These are phyloP conservation scores for Picochlorum sp. DNA, from an alignment of 139 green algal species.

Conservation along the genomic window DNA sequence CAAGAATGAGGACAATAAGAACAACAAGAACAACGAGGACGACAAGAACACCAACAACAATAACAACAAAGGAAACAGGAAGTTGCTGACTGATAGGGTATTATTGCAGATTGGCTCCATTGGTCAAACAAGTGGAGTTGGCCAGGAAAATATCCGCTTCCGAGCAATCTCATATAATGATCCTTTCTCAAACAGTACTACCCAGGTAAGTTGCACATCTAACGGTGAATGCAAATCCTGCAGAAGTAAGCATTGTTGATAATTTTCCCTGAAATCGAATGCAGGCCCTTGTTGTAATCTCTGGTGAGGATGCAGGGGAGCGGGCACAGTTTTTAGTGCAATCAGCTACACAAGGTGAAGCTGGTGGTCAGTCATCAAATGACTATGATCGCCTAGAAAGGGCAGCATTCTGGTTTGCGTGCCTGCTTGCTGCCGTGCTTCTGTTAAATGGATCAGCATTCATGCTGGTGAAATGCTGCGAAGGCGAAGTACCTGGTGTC, in stretches of 20 bases:
- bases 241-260: no score
- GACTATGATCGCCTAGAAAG: conserved; percentile 1
- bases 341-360: not conserved
- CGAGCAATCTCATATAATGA: conserved; percentile 1
- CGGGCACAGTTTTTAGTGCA: conserved; percentile 1
- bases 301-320: conserved; percentile 1
- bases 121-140: not conserved
- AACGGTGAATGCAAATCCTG: not conserved
- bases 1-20: conserved; percentile 9
- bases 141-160: conserved; percentile 7
- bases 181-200: not conserved
- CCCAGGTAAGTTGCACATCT: not conserved
- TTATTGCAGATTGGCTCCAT: not conserved
- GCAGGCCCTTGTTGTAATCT: conserved; percentile 1
- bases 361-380: not conserved
- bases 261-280: not conserved
- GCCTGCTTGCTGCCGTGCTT: not conserved
- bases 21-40: conserved; percentile 7
- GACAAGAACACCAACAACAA: conserved; percentile 14
- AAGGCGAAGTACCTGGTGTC: conserved; percentile 14
- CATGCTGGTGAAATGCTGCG: conserved; percentile 6
- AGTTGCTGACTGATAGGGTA: not conserved
- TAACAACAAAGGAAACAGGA: conserved; percentile 10
- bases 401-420: conserved; percentile 11
- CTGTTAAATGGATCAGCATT: conserved; percentile 7